These are phyloP conservation scores for Iris macrosiphon DNA, from an alignment of 106 monocot species.

Conservation along the genomic window DNA sequence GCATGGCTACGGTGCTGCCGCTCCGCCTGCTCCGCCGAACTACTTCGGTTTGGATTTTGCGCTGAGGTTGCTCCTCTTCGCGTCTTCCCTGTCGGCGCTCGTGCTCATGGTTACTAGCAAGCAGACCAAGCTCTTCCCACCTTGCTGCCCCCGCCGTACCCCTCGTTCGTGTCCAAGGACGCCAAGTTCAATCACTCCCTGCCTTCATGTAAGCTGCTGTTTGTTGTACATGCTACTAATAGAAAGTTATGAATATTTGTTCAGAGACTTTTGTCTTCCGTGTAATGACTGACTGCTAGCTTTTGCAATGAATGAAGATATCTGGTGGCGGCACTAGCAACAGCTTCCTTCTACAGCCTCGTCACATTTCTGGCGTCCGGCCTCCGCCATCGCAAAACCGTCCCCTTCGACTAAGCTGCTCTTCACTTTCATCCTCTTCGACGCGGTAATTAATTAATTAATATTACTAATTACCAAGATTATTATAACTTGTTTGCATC, in stretches of 20 bases:
- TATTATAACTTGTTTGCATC: too few relatives aligned
- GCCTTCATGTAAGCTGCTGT: constrained; percentile 7
- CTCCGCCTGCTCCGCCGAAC: not conserved
- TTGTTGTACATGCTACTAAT: too few relatives aligned
- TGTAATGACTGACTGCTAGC: too few relatives aligned
- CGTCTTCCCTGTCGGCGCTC: not conserved
- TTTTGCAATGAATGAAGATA: too few relatives aligned
- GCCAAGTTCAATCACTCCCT: constrained; percentile 11
- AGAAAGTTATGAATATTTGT: too few relatives aligned
- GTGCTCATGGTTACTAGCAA: constrained; percentile 9
- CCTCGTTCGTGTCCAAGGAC: constrained; percentile 3
- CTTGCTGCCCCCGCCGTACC: not conserved
- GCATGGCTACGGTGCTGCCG: not conserved
- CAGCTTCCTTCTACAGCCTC: not conserved
- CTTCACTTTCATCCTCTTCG: constrained; percentile 6
- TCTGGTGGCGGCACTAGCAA: not conserved
- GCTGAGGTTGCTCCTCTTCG: constrained; percentile 5
- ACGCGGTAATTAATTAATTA: too few relatives aligned
- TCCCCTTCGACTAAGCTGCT: constrained; percentile 4
- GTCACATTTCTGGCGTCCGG: constrained; percentile 1
- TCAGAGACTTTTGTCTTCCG: too few relatives aligned
- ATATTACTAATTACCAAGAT: too few relatives aligned
- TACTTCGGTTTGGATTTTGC: not conserved
- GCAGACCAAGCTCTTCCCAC: constrained; percentile 4
- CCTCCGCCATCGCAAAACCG: constrained; percentile 3